Percentiles rank a stretch among this genome's conserved stretches.
Conservation (phyloP, 371 early-diverging fungal genomes). For the Nematocida homosporus region DNA sequence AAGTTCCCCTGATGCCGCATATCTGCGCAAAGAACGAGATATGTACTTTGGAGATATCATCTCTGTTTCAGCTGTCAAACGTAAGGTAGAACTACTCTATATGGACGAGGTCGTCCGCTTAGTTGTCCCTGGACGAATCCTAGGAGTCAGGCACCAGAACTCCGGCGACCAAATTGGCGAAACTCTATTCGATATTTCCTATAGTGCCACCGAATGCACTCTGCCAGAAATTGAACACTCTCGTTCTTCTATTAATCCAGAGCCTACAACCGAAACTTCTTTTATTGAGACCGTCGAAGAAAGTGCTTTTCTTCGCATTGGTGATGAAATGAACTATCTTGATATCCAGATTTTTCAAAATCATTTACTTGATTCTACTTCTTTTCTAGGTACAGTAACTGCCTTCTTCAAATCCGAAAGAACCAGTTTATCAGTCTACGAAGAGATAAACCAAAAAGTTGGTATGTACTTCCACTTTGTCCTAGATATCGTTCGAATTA, state of each 20-base stretch:
- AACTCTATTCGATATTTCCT: conserved; percentile 21
- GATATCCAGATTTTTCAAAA: conserved; percentile 43
- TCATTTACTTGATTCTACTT: conserved; percentile 3
- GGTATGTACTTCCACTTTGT: conserved; percentile 46
- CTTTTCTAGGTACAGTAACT: conserved; percentile 24
- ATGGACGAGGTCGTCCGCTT: conserved; percentile 27
- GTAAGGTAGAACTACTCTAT: conserved; percentile 8
- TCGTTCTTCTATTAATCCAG: neutral
- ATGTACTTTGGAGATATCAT: conserved; percentile 25
- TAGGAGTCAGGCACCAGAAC: neutral
- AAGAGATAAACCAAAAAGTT: conserved; percentile 20
- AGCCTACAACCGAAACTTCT: neutral
- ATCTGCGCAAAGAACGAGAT: conserved; percentile 38
- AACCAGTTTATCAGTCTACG: neutral
- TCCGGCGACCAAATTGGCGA: conserved; percentile 18
- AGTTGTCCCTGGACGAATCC: conserved; percentile 20
- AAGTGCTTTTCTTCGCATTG: conserved; percentile 17
- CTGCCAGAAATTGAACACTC: conserved; percentile 3
- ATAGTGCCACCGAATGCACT: conserved; percentile 16
- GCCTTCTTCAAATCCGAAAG: conserved; percentile 25
- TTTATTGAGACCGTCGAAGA: conserved; percentile 28
- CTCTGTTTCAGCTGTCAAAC: neutral
- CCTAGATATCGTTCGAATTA: conserved; percentile 56
- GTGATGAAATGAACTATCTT: neutral
- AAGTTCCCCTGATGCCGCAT: conserved; percentile 31